Conservation (phyloP, 805 yeast species). For the Lipomyces yamadae region DNA sequence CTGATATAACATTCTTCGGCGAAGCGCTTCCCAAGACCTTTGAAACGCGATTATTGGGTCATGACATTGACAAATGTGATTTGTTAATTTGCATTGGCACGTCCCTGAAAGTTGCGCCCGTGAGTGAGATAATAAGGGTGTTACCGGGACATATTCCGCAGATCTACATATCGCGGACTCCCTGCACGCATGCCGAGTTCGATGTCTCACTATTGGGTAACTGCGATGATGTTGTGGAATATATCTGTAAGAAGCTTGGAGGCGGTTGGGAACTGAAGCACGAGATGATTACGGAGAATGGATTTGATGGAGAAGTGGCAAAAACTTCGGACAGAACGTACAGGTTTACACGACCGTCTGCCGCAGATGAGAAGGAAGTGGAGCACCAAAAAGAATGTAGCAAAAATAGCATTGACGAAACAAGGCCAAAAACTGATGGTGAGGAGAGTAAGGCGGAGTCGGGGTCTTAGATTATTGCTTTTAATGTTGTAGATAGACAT, state of each 20-base stretch:
- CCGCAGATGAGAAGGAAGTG: not conserved
- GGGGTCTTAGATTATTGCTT: not conserved
- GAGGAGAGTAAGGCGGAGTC: not conserved
- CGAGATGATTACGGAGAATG: constrained; percentile 29
- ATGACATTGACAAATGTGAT: constrained; percentile 74
- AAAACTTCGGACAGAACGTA: constrained; percentile 25
- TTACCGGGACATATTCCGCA: constrained; percentile 79
- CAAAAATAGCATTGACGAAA: not conserved
- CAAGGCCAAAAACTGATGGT: not conserved
- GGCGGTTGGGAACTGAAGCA: constrained; percentile 59
- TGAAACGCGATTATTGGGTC: constrained; percentile 57
- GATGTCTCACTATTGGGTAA: constrained; percentile 74
- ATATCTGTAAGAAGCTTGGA: constrained; percentile 59
- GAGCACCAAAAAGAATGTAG: not conserved
- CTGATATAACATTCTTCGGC: constrained; percentile 91
- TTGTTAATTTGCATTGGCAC: constrained; percentile 85
- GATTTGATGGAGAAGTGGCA: constrained; percentile 22
- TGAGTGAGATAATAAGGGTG: constrained; percentile 80
- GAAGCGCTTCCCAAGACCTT: constrained; percentile 76
- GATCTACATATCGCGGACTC: constrained; percentile 75
- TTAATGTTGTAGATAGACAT: too few species aligned
- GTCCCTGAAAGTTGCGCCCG: constrained; percentile 90
- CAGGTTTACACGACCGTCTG: constrained; percentile 10
- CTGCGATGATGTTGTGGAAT: constrained; percentile 81
- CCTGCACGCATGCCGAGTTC: constrained; percentile 74